Evolutionary conservation across 768 basidiomycete species (phyloP).

Genomic region (Tricholoma sp.): DNA sequence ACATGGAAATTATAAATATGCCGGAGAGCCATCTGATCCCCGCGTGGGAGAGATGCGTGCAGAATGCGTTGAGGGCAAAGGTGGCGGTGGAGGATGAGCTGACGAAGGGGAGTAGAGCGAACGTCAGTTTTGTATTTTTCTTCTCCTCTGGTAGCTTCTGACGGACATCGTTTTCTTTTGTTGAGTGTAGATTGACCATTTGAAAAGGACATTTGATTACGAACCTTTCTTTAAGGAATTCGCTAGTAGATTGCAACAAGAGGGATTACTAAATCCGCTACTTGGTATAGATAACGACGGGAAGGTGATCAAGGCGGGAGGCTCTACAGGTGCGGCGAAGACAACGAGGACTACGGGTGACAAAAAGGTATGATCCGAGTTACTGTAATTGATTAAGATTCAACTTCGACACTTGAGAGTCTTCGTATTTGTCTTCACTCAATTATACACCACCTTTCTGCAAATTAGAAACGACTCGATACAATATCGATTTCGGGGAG

Average conservation of each 20-base stretch:
- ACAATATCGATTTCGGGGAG: too few species aligned
- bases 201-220: conserved; percentile 58
- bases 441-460: too few species aligned
- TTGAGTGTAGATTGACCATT: conserved; percentile 42
- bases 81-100: conserved; percentile 47
- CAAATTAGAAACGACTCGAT: too few species aligned
- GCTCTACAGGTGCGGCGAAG: neutral
- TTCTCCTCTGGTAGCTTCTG: neutral
- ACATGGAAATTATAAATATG: conserved; percentile 41
- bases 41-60: conserved; percentile 46
- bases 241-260: conserved; percentile 35
- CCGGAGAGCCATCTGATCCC: conserved; percentile 26
- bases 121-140: conserved; percentile 33
- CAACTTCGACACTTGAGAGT: too few species aligned
- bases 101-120: conserved; percentile 32
- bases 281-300: conserved; percentile 34
- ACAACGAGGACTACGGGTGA: neutral
- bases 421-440: too few species aligned
- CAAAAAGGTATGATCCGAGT: conserved; percentile 1
- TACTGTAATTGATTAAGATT: too few species aligned
- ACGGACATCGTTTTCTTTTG: neutral
- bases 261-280: conserved; percentile 41
- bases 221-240: conserved; percentile 54
- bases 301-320: conserved; percentile 18
- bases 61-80: conserved; percentile 34